Evolutionary conservation across 192 early-diverging fungal species (phyloP).

Genomic region (Coemansia sp.): DNA sequence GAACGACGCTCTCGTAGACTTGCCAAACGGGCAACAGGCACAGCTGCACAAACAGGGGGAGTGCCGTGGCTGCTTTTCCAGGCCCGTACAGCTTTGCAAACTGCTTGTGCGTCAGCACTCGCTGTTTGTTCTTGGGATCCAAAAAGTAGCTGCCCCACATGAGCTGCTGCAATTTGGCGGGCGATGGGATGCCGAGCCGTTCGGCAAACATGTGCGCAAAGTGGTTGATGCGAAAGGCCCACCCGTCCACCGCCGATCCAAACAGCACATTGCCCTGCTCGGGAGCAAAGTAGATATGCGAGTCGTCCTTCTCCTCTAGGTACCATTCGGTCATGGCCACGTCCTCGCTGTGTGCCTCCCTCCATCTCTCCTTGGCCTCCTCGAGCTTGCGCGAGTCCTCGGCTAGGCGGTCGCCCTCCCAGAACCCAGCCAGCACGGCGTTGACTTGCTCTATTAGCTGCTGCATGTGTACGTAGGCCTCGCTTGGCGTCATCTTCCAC

Average conservation of each 20-base stretch:
- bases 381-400: constrained; percentile 71
- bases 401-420: constrained; percentile 85
- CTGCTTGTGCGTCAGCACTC: constrained; percentile 83
- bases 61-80: constrained; percentile 28
- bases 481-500: constrained; percentile 86
- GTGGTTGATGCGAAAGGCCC: constrained; percentile 95
- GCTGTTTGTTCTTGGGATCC: constrained; percentile 92
- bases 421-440: constrained; percentile 94
- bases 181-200: constrained; percentile 65
- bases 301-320: constrained; percentile 90
- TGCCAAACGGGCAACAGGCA: constrained; percentile 95
- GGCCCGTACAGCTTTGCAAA: constrained; percentile 71
- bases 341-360: constrained; percentile 59
- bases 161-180: constrained; percentile 68
- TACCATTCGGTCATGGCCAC: constrained; percentile 73
- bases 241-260: constrained; percentile 94
- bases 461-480: constrained; percentile 92
- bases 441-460: constrained; percentile 98
- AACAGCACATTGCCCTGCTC: constrained; percentile 97
- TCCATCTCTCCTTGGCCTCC: constrained; percentile 61
- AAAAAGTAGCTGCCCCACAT: constrained; percentile 99
- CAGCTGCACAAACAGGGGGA: constrained; percentile 95
- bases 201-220: constrained; percentile 92
- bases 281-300: constrained; percentile 95
- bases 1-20: constrained; percentile 81